phyloP scores from a whole-genome alignment of 1,284 basidiomycete species.

The Veloboletus limbatus region DNA sequence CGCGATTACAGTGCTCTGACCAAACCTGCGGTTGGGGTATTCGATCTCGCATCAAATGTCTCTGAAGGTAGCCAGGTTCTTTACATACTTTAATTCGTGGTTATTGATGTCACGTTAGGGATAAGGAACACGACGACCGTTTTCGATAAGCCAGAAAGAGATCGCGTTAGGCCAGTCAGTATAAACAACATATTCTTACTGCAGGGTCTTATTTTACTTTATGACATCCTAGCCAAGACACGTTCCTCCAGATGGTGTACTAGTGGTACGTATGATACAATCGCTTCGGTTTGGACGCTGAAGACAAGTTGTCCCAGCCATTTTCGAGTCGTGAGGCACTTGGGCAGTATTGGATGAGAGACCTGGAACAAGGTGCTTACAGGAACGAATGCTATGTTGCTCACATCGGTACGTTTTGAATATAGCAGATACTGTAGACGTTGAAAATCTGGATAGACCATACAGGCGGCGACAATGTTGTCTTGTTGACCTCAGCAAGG shows the following conservation, averaged over 20 bases:
- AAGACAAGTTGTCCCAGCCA: constrained; percentile 47
- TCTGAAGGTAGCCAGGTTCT: constrained; percentile 68
- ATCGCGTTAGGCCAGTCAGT: constrained; percentile 79
- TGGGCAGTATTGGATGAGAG: constrained; percentile 96
- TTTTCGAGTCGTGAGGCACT: constrained; percentile 88
- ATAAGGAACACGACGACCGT: constrained; percentile 98
- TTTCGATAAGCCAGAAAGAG: constrained; percentile 90
- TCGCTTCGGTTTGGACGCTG: background rate
- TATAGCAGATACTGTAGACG: constrained; percentile 3
- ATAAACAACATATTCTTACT: background rate
- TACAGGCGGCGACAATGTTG: constrained; percentile 79
- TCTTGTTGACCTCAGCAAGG: constrained; percentile 76
- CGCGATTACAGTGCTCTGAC: constrained; percentile 70
- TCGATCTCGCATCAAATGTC: constrained; percentile 94
- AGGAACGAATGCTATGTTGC: constrained; percentile 88
- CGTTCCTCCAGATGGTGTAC: constrained; percentile 81
- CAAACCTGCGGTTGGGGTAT: constrained; percentile 95
- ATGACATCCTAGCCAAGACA: constrained; percentile 66
- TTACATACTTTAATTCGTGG: background rate
- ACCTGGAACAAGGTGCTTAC: constrained; percentile 85
- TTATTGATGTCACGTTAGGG: constrained; percentile 37
- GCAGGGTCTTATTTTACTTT: background rate
- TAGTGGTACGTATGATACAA: constrained; percentile 56
- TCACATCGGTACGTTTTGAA: constrained; percentile 67
- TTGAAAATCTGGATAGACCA: constrained; percentile 49